Conservation (phyloP, 306 rosid species). For the Ormosia emarginata region DNA sequence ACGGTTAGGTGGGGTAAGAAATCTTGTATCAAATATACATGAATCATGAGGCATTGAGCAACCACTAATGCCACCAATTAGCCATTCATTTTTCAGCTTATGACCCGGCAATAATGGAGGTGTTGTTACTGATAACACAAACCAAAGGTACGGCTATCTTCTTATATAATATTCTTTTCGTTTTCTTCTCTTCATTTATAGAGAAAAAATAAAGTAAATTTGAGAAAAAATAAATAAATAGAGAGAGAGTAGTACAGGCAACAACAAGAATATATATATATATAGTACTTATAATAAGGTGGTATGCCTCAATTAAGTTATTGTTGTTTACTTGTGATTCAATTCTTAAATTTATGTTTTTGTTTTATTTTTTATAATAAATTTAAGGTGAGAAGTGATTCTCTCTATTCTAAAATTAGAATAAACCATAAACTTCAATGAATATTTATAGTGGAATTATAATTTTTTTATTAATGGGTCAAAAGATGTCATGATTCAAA, state of each 20-base stretch:
- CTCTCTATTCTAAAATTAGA: no score
- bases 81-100: conserved; percentile 27
- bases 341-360: not conserved
- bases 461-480: no score
- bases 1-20: conserved; percentile 48
- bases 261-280: not conserved
- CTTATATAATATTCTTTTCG: not conserved
- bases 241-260: not conserved
- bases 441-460: no score
- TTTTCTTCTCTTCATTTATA: not conserved
- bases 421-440: no score
- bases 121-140: not conserved
- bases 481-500: no score
- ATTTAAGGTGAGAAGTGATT: no score
- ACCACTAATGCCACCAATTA: conserved; percentile 21
- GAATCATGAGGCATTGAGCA: conserved; percentile 32
- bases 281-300: not conserved
- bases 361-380: no score
- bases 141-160: not conserved
- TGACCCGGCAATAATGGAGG: conserved; percentile 35
- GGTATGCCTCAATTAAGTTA: not conserved
- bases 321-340: not conserved
- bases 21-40: conserved; percentile 38
- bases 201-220: not conserved
- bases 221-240: not conserved